Evolutionary conservation across 192 early-diverging fungal species (phyloP).

Genomic region (Geranomyces michiganensis): DNA sequence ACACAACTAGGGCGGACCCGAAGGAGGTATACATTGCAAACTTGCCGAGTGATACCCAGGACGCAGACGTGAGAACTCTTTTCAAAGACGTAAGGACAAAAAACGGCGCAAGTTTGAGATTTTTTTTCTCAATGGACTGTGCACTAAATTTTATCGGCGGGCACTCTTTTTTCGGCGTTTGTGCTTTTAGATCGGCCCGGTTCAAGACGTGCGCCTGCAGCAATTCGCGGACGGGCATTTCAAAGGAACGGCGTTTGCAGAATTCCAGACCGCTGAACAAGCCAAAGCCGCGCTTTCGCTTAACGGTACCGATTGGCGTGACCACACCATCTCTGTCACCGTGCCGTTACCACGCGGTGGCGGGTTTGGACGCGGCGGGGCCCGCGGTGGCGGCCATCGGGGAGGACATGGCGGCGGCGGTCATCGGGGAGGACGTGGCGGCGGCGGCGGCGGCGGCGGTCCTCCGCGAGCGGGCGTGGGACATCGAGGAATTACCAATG

Average conservation of each 20-base stretch:
- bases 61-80: slow-evolving; percentile 38
- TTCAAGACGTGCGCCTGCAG: slow-evolving; percentile 45
- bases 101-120: slow-evolving; percentile 9
- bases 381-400: not conserved
- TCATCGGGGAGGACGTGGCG: slow-evolving; percentile 4
- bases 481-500: not conserved
- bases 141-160: not conserved
- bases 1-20: slow-evolving; percentile 24
- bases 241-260: slow-evolving; percentile 48
- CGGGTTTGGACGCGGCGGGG: not conserved
- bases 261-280: slow-evolving; percentile 39
- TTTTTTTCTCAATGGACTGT: no score
- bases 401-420: slow-evolving; percentile 17
- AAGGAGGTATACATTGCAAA: slow-evolving; percentile 52
- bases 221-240: slow-evolving; percentile 21
- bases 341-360: slow-evolving; percentile 18
- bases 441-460: slow-evolving; percentile 24
- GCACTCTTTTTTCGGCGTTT: not conserved
- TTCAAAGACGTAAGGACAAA: slow-evolving; percentile 16
- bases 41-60: slow-evolving; percentile 36
- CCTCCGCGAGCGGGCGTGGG: slow-evolving; percentile 7
- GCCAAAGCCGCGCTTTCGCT: slow-evolving; percentile 42
- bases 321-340: slow-evolving; percentile 41
- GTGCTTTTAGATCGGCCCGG: slow-evolving; percentile 43
- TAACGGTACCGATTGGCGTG: slow-evolving; percentile 43